Percentiles rank a stretch among this genome's conserved stretches.
Conservation (phyloP, 768 basidiomycete species). For the Pleurotus salmoneostramineus region DNA sequence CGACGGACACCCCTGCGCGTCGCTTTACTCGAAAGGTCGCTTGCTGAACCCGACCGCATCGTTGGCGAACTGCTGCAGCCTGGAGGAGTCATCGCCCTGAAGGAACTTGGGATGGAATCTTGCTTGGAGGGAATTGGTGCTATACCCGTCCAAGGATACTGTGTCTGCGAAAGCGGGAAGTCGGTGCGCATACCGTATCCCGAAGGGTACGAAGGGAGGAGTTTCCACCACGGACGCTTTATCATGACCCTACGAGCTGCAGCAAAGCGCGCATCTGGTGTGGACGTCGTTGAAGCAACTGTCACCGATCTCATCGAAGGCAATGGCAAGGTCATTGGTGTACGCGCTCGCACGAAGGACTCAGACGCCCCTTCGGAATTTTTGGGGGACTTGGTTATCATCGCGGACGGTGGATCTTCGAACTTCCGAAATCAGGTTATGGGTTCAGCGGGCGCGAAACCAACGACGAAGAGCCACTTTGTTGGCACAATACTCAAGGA, state of each 20-base stretch:
- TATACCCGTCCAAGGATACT: conserved; percentile 80
- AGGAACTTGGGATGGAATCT: conserved; percentile 69
- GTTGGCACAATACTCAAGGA: conserved; percentile 83
- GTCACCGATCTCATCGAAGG: conserved; percentile 72
- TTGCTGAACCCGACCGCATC: conserved; percentile 92
- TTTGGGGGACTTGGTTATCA: conserved; percentile 74
- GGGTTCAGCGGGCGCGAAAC: conserved; percentile 44
- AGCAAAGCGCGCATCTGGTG: conserved; percentile 54
- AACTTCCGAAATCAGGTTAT: conserved; percentile 80
- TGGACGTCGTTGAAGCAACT: conserved; percentile 83
- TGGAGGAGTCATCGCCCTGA: conserved; percentile 76
- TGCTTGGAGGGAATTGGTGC: conserved; percentile 89
- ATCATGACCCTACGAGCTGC: conserved; percentile 73
- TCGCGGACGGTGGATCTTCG: conserved; percentile 95
- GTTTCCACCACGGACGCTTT: conserved; percentile 94
- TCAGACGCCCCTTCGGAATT: conserved; percentile 34
- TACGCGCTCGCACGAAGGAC: conserved; percentile 49
- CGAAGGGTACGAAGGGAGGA: conserved; percentile 61
- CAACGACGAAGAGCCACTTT: conserved; percentile 71
- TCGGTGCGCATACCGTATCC: conserved; percentile 92
- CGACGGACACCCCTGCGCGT: conserved; percentile 63
- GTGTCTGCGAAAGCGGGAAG: conserved; percentile 62
- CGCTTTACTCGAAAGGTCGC: conserved; percentile 85
- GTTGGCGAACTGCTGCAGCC: conserved; percentile 97
- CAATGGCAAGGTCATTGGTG: conserved; percentile 55